Conservation (phyloP, 2,329 filamentous ascomycete species). For the Talaromyces funiculosus region DNA sequence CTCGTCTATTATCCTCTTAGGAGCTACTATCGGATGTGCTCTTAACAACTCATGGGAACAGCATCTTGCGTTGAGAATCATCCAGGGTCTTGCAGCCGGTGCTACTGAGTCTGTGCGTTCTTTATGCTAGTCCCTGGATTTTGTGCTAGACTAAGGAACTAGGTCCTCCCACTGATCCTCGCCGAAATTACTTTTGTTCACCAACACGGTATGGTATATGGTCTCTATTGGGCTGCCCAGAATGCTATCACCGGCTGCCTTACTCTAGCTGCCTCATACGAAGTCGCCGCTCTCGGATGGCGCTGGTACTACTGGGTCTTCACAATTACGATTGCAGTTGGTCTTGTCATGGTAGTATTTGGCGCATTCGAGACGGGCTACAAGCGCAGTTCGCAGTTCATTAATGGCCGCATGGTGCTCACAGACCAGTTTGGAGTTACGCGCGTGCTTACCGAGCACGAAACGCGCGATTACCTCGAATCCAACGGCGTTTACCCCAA, state of each 20-base stretch:
- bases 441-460: conserved; percentile 25
- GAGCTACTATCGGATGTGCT: conserved; percentile 31
- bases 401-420: conserved; percentile 31
- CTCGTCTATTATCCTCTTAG: conserved; percentile 28
- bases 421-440: conserved; percentile 40
- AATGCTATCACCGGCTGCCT: conserved; percentile 30
- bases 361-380: conserved; percentile 39
- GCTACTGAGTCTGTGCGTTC: conserved; percentile 32
- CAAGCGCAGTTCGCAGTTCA: conserved; percentile 27
- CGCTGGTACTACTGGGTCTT: conserved; percentile 42
- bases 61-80: conserved; percentile 34
- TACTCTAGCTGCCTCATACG: conserved; percentile 32
- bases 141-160: background rate
- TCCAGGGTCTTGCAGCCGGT: conserved; percentile 35
- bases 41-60: conserved; percentile 28
- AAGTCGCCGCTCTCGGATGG: conserved; percentile 33
- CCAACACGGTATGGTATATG: conserved; percentile 33
- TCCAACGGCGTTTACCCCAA: background rate
- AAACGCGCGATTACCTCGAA: conserved; percentile 22
- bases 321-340: conserved; percentile 29
- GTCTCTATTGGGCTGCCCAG: conserved; percentile 37
- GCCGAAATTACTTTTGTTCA: conserved; percentile 39
- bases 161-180: conserved; percentile 32
- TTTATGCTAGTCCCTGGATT: background rate
- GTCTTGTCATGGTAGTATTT: conserved; percentile 35